phyloP scores from a whole-genome alignment of 805 yeast species.

The Saturnispora quitensis region DNA sequence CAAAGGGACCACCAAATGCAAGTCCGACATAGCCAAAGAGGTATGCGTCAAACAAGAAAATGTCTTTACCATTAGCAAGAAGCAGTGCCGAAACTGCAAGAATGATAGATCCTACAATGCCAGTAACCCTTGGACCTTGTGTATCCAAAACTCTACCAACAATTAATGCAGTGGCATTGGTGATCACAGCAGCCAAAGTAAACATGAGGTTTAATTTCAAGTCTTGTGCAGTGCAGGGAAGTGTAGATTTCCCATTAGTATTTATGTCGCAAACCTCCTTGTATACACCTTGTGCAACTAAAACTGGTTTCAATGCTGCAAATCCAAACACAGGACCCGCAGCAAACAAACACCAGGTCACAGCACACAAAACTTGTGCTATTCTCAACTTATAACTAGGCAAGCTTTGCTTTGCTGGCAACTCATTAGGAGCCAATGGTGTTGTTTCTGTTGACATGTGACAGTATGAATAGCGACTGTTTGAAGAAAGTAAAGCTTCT shows the following conservation, averaged over 20 bases:
- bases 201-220: constrained; percentile 73
- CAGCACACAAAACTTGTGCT: constrained; percentile 62
- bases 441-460: constrained; percentile 17
- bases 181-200: constrained; percentile 77
- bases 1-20: constrained; percentile 92
- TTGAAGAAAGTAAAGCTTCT: background rate
- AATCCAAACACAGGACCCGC: constrained; percentile 95
- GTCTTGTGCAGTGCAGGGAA: constrained; percentile 66
- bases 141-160: constrained; percentile 75
- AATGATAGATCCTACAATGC: constrained; percentile 59
- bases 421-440: constrained; percentile 15
- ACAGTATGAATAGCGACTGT: background rate
- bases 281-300: constrained; percentile 72
- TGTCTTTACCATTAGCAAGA: constrained; percentile 19
- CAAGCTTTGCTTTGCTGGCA: constrained; percentile 6
- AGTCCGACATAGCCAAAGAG: constrained; percentile 62
- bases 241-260: constrained; percentile 7
- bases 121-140: constrained; percentile 75
- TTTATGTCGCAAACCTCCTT: constrained; percentile 41
- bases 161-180: constrained; percentile 73
- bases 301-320: constrained; percentile 84
- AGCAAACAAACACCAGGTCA: constrained; percentile 78
- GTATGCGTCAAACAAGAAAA: constrained; percentile 48
- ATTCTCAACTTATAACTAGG: constrained; percentile 27
- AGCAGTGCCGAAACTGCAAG: constrained; percentile 45